phyloP scores from a whole-genome alignment of 2,329 filamentous ascomycete species.

The Catunica adiposa region DNA sequence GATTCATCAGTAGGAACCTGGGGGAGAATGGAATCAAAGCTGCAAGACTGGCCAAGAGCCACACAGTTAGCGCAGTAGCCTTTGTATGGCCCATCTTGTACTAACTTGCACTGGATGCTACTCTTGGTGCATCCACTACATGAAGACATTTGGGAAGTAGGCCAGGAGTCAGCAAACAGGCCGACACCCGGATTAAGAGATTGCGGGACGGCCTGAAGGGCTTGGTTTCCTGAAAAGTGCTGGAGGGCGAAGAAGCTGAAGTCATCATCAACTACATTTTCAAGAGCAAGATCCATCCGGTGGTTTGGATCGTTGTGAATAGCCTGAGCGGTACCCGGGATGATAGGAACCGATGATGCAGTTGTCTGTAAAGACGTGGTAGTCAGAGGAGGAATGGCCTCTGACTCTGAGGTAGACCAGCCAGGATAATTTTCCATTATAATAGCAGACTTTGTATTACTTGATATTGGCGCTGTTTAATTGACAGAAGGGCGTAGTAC shows the following conservation, averaged over 20 bases:
- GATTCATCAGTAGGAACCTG: slow-evolving; percentile 13
- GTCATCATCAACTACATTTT: slow-evolving; percentile 40
- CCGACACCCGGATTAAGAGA: slow-evolving; percentile 13
- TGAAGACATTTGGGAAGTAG: slow-evolving; percentile 30
- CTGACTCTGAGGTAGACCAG: neutral
- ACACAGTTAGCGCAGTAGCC: slow-evolving; percentile 48
- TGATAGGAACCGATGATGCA: neutral
- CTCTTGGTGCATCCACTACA: slow-evolving; percentile 36
- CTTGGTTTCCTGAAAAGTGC: slow-evolving; percentile 33
- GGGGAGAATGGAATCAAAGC: slow-evolving; percentile 27
- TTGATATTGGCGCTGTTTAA: neutral
- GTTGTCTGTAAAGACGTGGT: neutral
- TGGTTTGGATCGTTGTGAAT: slow-evolving; percentile 20
- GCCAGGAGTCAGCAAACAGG: slow-evolving; percentile 17
- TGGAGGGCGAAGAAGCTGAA: slow-evolving; percentile 43
- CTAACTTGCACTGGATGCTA: slow-evolving; percentile 42
- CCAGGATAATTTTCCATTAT: neutral
- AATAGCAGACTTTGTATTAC: neutral
- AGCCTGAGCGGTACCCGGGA: slow-evolving; percentile 19
- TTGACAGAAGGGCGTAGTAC: neutral
- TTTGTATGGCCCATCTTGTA: slow-evolving; percentile 41
- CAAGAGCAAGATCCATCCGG: slow-evolving; percentile 38
- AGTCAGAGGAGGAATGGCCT: neutral
- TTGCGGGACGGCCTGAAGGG: slow-evolving; percentile 18
- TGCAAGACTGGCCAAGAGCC: slow-evolving; percentile 41